These are phyloP conservation scores for Bimuria novae-zelandiae DNA, from an alignment of 2,329 filamentous ascomycete species.

Conservation along the genomic window DNA sequence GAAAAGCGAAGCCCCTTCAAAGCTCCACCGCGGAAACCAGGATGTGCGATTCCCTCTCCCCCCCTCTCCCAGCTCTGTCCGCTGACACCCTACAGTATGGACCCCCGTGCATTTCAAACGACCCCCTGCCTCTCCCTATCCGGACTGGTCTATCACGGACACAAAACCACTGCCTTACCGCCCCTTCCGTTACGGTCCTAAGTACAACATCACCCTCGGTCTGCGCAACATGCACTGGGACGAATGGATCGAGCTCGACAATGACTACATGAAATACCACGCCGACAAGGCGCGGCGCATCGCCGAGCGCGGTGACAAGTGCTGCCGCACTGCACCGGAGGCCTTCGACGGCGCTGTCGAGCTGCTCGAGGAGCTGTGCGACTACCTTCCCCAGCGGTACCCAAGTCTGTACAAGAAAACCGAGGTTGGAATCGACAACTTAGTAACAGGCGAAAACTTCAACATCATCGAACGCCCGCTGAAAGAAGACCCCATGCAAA, in stretches of 20 bases:
- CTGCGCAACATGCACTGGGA: conserved; percentile 70
- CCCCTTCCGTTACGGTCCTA: conserved; percentile 77
- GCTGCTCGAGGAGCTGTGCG: conserved; percentile 71
- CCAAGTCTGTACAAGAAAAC: conserved; percentile 71
- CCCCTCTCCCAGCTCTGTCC: not conserved
- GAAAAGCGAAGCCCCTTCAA: conserved; percentile 51
- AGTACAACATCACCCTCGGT: conserved; percentile 78
- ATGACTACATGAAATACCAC: conserved; percentile 74
- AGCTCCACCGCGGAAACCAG: conserved; percentile 48
- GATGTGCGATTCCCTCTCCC: conserved; percentile 46
- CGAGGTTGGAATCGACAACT: conserved; percentile 68
- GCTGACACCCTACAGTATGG: conserved; percentile 54
- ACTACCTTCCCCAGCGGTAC: conserved; percentile 76
- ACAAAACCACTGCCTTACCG: conserved; percentile 78
- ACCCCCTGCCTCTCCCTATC: conserved; percentile 65
- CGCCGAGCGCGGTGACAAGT: conserved; percentile 66
- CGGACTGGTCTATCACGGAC: conserved; percentile 68
- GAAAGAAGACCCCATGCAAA: conserved; percentile 77
- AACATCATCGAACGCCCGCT: conserved; percentile 68
- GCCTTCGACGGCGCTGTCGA: conserved; percentile 75
- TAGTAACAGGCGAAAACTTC: conserved; percentile 73
- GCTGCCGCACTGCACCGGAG: conserved; percentile 69
- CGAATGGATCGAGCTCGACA: conserved; percentile 86
- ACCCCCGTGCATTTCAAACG: conserved; percentile 61
- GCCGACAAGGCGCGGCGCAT: conserved; percentile 72